Evolutionary conservation across 2,329 filamentous ascomycete species (phyloP).

Genomic region (Lasiodiplodia gonubiensis): DNA sequence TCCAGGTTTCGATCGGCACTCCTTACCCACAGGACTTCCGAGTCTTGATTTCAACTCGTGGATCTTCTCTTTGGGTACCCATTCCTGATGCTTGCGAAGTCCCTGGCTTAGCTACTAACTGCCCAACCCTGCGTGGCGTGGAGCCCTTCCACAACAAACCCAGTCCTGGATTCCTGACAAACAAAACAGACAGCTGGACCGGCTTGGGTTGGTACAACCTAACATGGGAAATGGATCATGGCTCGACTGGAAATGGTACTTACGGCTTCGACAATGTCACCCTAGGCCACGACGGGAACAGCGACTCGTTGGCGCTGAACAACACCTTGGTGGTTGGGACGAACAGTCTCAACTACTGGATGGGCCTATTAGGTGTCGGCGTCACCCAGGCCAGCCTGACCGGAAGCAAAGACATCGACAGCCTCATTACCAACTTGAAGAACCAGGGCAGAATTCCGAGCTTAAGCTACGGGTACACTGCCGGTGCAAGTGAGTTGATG

Average conservation of each 20-base stretch:
- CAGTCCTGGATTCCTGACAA: conserved; percentile 42
- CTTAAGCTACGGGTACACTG: conserved; percentile 44
- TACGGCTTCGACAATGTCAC: conserved; percentile 43
- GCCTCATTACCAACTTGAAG: conserved; percentile 39
- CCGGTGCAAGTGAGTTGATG: conserved; percentile 42
- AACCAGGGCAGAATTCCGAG: conserved; percentile 42
- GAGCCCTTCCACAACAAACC: conserved; percentile 40
- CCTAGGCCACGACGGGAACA: conserved; percentile 36
- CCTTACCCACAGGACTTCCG: conserved; percentile 45
- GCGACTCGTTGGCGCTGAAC: conserved; percentile 35
- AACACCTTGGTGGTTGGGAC: conserved; percentile 41
- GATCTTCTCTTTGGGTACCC: conserved; percentile 39
- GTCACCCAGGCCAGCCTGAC: conserved; percentile 38
- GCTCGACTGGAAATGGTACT: conserved; percentile 36
- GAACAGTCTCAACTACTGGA: conserved; percentile 38
- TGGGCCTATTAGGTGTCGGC: conserved; percentile 29
- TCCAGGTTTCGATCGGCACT: conserved; percentile 47
- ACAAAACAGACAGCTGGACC: conserved; percentile 41
- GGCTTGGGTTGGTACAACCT: conserved; percentile 41
- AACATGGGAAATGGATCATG: conserved; percentile 40
- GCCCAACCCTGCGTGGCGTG: conserved; percentile 39
- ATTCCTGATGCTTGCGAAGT: conserved; percentile 41
- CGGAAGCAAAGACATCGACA: conserved; percentile 37
- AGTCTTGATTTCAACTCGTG: conserved; percentile 42
- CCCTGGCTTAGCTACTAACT: conserved; percentile 17